Percentiles rank a stretch among this genome's conserved stretches.
Conservation (phyloP, 2,329 filamentous ascomycete species). For the Alternaria sp. region DNA sequence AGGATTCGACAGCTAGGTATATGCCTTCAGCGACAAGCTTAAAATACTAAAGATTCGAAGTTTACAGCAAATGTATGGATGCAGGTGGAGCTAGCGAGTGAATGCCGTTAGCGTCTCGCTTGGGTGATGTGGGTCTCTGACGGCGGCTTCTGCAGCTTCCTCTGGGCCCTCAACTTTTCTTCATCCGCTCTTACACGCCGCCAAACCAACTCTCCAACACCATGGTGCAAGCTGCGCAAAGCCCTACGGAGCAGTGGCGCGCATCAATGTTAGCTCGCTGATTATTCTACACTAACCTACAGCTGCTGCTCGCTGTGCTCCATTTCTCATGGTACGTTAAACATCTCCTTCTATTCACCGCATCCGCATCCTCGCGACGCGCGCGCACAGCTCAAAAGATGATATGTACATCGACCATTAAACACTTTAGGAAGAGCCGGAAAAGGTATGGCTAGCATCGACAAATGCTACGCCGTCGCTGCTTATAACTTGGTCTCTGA, state of each 20-base stretch:
- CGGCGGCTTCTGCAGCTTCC: constrained; percentile 3
- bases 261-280: not conserved
- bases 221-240: not conserved
- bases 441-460: constrained; percentile 60
- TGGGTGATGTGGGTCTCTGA: constrained; percentile 1
- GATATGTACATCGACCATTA: constrained; percentile 46
- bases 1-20: not conserved
- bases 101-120: constrained; percentile 12
- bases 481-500: constrained; percentile 58
- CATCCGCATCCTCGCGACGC: constrained; percentile 7
- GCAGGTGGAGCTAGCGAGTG: not conserved
- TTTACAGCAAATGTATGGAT: not conserved
- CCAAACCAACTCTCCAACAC: not conserved
- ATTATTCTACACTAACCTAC: not conserved
- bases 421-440: constrained; percentile 59
- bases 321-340: constrained; percentile 14
- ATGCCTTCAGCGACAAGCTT: not conserved
- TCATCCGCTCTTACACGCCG: not conserved
- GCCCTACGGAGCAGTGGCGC: not conserved
- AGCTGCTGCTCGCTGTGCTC: not conserved
- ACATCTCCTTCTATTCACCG: constrained; percentile 1
- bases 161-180: constrained; percentile 12
- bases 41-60: not conserved
- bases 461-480: constrained; percentile 57
- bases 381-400: constrained; percentile 34